Conservation (phyloP, 495 filamentous ascomycete species). For the Tuber umbilicatum region DNA sequence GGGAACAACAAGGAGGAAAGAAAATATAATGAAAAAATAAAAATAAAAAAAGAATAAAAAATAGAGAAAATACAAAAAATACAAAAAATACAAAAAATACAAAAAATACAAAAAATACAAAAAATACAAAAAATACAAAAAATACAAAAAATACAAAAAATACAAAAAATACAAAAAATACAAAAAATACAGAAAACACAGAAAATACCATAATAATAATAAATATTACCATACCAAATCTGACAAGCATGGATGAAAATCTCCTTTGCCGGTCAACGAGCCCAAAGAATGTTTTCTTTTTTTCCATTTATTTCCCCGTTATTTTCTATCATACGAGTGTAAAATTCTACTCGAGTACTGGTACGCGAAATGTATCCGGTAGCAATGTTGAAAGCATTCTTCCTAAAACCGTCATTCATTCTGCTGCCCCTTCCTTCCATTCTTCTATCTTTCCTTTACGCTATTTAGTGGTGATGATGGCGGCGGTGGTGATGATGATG, state of each 20-base stretch:
- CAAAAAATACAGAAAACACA: background rate
- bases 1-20: constrained; percentile 29
- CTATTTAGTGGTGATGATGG: background rate
- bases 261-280: background rate
- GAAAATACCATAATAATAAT: background rate
- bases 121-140: background rate
- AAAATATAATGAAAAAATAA: background rate
- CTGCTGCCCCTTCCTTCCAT: background rate
- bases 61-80: background rate
- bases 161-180: background rate
- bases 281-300: background rate
- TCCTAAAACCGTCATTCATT: background rate
- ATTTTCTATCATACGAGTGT: background rate
- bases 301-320: background rate
- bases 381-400: background rate
- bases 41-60: background rate
- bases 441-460: background rate
- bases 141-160: too few relatives aligned
- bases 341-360: too few relatives aligned
- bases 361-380: background rate
- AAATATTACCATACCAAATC: background rate
- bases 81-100: background rate
- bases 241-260: background rate
- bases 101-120: background rate
- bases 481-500: background rate